Evolutionary conservation across 2,329 filamentous ascomycete species (phyloP).

Genomic region (Botrytis byssoidea): DNA sequence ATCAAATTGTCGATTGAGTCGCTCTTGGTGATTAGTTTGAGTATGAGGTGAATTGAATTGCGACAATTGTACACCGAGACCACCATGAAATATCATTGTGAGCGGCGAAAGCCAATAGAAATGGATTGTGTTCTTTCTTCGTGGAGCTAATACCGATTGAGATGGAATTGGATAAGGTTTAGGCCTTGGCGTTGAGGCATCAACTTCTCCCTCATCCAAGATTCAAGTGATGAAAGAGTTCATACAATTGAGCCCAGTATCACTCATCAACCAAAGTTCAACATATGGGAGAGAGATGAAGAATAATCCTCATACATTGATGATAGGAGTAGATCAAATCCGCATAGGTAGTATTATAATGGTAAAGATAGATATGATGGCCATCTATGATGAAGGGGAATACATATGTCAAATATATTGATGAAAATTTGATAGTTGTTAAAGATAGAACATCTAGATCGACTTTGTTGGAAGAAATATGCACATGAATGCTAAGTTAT

Average conservation of each 20-base stretch:
- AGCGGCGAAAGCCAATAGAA: slow-evolving; percentile 5
- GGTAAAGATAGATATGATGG: neutral
- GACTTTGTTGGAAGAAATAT: neutral
- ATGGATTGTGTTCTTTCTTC: neutral
- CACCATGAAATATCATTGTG: slow-evolving; percentile 13
- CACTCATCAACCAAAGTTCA: neutral
- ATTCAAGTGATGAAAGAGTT: neutral
- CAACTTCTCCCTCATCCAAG: neutral
- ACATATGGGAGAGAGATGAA: neutral
- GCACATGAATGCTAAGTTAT: neutral
- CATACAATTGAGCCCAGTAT: too few species aligned
- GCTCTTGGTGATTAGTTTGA: neutral
- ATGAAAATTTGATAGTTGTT: neutral
- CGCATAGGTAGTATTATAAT: neutral
- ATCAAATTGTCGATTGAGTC: neutral
- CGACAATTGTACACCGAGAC: neutral
- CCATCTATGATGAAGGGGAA: neutral
- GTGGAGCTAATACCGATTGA: neutral
- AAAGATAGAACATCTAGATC: neutral
- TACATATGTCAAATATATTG: neutral
- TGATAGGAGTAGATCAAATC: neutral
- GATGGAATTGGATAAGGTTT: neutral
- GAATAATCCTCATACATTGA: neutral
- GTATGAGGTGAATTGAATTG: neutral
- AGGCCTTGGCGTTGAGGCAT: neutral